These are phyloP conservation scores for Alnus rubra DNA, from an alignment of 306 rosid genomes.

Conservation along the genomic window DNA sequence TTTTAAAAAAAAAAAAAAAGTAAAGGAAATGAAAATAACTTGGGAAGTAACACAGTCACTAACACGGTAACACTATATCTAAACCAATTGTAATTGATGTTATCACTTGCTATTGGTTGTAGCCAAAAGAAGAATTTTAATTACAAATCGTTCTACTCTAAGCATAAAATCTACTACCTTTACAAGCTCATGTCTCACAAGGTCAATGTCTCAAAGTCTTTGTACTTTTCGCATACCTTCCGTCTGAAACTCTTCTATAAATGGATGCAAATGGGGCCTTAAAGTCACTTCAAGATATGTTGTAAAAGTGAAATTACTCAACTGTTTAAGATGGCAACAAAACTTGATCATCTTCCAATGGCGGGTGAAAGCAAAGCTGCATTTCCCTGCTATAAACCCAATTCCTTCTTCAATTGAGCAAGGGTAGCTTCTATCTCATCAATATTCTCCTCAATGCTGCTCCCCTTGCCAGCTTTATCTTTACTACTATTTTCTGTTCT, in stretches of 20 bases:
- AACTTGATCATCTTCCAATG: neutral
- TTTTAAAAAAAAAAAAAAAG: no score
- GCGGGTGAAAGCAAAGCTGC: neutral
- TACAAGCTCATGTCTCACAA: neutral
- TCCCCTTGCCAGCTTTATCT: conserved; percentile 45
- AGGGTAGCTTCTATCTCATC: conserved; percentile 94
- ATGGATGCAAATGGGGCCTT: neutral
- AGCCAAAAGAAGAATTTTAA: neutral
- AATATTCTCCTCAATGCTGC: conserved; percentile 67
- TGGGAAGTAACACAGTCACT: no score
- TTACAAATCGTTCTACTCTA: neutral
- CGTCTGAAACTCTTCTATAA: neutral
- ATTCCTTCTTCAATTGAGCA: conserved; percentile 79
- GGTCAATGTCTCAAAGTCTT: neutral
- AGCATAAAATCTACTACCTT: neutral
- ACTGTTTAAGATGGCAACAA: neutral
- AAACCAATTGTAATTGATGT: no score
- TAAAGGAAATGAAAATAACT: no score
- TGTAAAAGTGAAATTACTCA: neutral
- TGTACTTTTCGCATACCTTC: neutral
- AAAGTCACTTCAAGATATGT: neutral
- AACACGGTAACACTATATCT: no score
- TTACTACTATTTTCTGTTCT: conserved; percentile 27
- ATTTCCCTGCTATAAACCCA: conserved; percentile 61
- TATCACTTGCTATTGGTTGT: neutral